phyloP scores from a whole-genome alignment of 352 stramenopile genomes.

The Plasmopara viticola region DNA sequence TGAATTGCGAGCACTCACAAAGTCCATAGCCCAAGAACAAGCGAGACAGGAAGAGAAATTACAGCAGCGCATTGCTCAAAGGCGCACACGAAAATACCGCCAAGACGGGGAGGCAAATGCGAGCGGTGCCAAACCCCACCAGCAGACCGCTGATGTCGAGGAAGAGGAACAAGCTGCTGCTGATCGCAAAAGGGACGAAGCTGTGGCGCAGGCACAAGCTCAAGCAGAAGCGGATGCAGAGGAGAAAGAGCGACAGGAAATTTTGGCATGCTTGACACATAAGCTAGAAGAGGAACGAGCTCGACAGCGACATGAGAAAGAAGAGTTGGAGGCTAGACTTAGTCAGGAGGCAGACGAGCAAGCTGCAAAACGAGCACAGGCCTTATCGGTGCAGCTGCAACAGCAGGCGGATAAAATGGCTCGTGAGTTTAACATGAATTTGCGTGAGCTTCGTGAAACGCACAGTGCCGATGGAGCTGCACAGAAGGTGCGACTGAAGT shows the following conservation, averaged over 20 bases:
- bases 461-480: slow-evolving; percentile 47
- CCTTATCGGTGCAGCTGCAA: slow-evolving; percentile 22
- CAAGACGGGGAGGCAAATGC: slow-evolving; percentile 31
- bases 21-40: slow-evolving; percentile 47
- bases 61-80: slow-evolving; percentile 50
- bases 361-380: slow-evolving; percentile 23
- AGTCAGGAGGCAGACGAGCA: slow-evolving; percentile 38
- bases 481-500: slow-evolving; percentile 69
- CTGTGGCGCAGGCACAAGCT: slow-evolving; percentile 17
- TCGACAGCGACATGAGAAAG: slow-evolving; percentile 45
- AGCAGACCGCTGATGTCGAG: slow-evolving; percentile 6
- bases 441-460: slow-evolving; percentile 43
- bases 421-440: slow-evolving; percentile 59
- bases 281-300: slow-evolving; percentile 48
- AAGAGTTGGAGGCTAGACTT: slow-evolving; percentile 32
- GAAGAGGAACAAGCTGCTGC: slow-evolving; percentile 10
- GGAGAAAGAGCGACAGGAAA: slow-evolving; percentile 25
- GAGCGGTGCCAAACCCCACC: slow-evolving; percentile 5
- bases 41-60: slow-evolving; percentile 59
- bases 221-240: slow-evolving; percentile 27
- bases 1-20: slow-evolving; percentile 39
- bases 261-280: slow-evolving; percentile 23
- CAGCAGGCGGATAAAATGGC: slow-evolving; percentile 50
- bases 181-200: slow-evolving; percentile 16
- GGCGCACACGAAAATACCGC: slow-evolving; percentile 40